A percentile compares a stretch with the other conserved stretches of the same genome.
Evolutionary conservation across 345 rosid species (phyloP).

Genomic region (Theobroma cacao): DNA sequence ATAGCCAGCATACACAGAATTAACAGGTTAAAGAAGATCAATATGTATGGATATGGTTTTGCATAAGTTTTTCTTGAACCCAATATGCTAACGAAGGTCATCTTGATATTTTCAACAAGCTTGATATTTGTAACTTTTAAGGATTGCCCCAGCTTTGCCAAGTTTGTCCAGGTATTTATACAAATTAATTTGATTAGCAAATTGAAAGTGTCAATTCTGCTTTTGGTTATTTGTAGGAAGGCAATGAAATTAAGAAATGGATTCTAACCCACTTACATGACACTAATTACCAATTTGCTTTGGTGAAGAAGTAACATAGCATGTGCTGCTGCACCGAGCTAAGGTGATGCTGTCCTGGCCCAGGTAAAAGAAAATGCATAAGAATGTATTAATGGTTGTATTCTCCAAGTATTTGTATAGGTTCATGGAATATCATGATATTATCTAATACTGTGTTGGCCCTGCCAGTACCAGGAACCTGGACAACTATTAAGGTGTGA

Average conservation of each 20-base stretch:
- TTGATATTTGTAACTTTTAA: neutral
- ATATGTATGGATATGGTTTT: neutral
- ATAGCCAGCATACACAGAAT: neutral
- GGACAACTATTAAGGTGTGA: neutral
- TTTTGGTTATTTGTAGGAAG: no score
- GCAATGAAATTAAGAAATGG: neutral
- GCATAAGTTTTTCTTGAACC: neutral
- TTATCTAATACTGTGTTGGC: neutral
- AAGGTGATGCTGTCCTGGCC: conserved; percentile 53
- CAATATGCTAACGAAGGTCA: neutral
- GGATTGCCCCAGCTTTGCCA: neutral
- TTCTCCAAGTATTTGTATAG: neutral
- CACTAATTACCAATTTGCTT: neutral
- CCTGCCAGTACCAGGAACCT: neutral
- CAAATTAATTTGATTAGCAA: neutral
- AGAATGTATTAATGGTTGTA: neutral
- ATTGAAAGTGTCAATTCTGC: neutral
- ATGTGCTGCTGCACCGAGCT: conserved; percentile 60
- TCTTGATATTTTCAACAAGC: neutral
- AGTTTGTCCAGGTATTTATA: neutral
- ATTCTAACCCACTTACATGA: neutral
- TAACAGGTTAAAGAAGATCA: neutral
- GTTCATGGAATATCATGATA: neutral
- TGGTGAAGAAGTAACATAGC: conserved; percentile 81
- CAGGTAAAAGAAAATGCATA: conserved; percentile 33